Evolutionary conservation across 345 rosid species (phyloP).

Genomic region (Crucihimalaya himalaica): DNA sequence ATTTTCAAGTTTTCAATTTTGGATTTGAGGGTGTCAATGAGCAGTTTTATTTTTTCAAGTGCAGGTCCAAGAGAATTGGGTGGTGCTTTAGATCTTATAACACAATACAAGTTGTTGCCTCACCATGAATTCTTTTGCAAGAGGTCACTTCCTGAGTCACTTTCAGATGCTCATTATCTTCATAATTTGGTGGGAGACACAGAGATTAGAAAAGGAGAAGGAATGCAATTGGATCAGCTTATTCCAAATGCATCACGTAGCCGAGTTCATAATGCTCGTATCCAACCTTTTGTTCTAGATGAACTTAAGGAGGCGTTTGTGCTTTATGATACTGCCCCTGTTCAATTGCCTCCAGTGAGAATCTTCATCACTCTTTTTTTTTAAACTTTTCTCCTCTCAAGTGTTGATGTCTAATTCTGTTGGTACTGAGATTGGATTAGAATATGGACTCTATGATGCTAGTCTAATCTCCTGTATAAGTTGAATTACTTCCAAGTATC

Average conservation of each 20-base stretch:
- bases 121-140: slow-evolving; percentile 85
- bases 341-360: slow-evolving; percentile 67
- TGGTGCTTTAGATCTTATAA: slow-evolving; percentile 79
- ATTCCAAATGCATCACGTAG: slow-evolving; percentile 46
- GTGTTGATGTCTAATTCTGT: too few relatives aligned
- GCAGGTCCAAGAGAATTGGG: slow-evolving; percentile 75
- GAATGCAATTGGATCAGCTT: slow-evolving; percentile 85
- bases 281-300: slow-evolving; percentile 72
- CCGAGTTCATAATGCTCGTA: slow-evolving; percentile 50
- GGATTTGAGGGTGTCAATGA: slow-evolving; percentile 10
- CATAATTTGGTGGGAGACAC: slow-evolving; percentile 76
- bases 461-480: neutral
- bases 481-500: neutral
- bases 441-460: neutral
- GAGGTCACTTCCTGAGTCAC: slow-evolving; percentile 74
- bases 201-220: slow-evolving; percentile 81
- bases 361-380: neutral
- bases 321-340: slow-evolving; percentile 59
- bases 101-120: slow-evolving; percentile 65
- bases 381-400: too few relatives aligned
- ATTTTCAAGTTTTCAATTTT: neutral
- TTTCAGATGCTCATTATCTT: slow-evolving; percentile 76
- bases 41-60: neutral
- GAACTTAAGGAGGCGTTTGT: slow-evolving; percentile 72
- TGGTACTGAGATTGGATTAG: too few relatives aligned